Evolutionary conservation across 495 filamentous ascomycete species (phyloP), one percentile per base, ranked within the genome.

Genomic region (Apodospora peruviana): DNA sequence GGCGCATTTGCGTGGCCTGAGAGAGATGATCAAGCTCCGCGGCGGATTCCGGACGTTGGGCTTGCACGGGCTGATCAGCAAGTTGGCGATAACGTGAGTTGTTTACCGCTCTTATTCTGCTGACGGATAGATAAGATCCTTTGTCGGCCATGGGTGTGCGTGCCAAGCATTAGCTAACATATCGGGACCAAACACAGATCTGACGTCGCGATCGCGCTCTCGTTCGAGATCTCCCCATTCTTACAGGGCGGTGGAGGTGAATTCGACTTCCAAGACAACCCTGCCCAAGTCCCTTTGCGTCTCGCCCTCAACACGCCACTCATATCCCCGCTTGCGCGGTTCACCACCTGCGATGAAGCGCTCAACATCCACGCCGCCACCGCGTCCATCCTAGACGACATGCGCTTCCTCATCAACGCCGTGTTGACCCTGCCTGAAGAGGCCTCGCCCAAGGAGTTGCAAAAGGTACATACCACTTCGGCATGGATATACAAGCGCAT

Each of bases 371-470:
- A 69, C 34, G 45, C 52, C 2, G 53, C 55, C 37, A 60, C 58
- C 2, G 64, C 67, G 18, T 62, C 59, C 11, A 67, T 70, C 35
- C 64, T 70, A 17, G 67, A 70, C 52, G 67, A 70, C 44, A 64
- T 70, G 53, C 60, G 67, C 17, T 64, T 64, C 39, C 53, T 69
- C 21, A 51, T 68, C 29, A 25, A 41, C 16, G 47, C 60, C 0
- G 66, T 69, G 9, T 57, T 61, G 11, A 43, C 53, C 14, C 60
- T 69, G 5, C 66, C 66, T 1, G 47, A 50, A 2, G 34, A 48
- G 0, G 48, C 67, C 7, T 59, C 64, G 2, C 34, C 53, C 0
- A 61, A 62, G 38, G 60, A 67, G 43, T 45, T 66, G 4, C 61
- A 59, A 18, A 65, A 69, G 42, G 57, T 69, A 2, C 48, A 58